Conservation (phyloP, 768 basidiomycete species). For the Hygrophoropsis aurantiaca region DNA sequence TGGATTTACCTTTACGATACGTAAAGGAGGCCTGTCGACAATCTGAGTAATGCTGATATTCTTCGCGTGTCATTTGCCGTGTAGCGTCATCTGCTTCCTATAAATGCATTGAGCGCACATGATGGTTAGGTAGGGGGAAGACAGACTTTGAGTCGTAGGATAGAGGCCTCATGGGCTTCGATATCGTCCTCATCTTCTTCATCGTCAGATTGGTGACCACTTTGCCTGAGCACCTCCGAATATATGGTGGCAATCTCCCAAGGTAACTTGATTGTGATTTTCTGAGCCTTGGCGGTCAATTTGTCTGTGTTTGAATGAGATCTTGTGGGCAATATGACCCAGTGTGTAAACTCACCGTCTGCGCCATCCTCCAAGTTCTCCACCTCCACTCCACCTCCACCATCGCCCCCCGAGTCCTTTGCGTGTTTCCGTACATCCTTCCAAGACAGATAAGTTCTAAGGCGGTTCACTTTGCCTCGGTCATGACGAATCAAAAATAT, state of each 20-base stretch:
- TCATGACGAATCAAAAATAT: slow-evolving; percentile 96
- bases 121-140: neutral
- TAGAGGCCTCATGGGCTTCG: slow-evolving; percentile 93
- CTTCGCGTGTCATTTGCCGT: slow-evolving; percentile 92
- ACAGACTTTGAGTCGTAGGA: slow-evolving; percentile 74
- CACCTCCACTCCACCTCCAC: slow-evolving; percentile 76
- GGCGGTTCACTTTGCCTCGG: slow-evolving; percentile 87
- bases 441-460: slow-evolving; percentile 94
- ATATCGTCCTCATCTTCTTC: slow-evolving; percentile 96
- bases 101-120: neutral
- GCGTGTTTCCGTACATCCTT: slow-evolving; percentile 96
- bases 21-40: slow-evolving; percentile 97
- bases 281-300: slow-evolving; percentile 79
- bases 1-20: slow-evolving; percentile 81
- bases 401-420: slow-evolving; percentile 85
- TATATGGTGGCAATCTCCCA: slow-evolving; percentile 96
- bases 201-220: slow-evolving; percentile 83
- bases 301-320: slow-evolving; percentile 51
- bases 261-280: slow-evolving; percentile 91
- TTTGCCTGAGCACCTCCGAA: slow-evolving; percentile 76
- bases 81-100: slow-evolving; percentile 96
- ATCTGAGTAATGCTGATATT: slow-evolving; percentile 96
- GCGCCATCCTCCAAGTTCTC: slow-evolving; percentile 83
- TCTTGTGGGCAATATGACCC: neutral
- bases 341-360: slow-evolving; percentile 51